A percentile compares a stretch with the other conserved stretches of the same genome.
These are phyloP conservation scores for Aquilaria yunnanensis DNA, from an alignment of 345 rosid genomes.

Conservation along the genomic window DNA sequence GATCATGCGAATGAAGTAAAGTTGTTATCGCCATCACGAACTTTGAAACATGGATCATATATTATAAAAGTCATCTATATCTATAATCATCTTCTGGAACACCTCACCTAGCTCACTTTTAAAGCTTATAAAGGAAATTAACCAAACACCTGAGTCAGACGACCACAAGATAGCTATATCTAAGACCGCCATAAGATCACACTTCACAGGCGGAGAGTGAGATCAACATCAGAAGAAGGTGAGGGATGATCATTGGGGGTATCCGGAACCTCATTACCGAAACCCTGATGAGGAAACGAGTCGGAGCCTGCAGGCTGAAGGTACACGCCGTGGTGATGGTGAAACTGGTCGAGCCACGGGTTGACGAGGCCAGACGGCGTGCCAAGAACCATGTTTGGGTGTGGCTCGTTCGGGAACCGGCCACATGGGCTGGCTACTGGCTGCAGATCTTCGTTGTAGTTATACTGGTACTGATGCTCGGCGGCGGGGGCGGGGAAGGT, in stretches of 20 bases:
- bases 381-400: not conserved
- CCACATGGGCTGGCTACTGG: not conserved
- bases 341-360: conserved; percentile 14
- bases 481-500: conserved; percentile 17
- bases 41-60: too few relatives aligned
- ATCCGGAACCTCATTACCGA: not conserved
- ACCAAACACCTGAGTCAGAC: too few relatives aligned
- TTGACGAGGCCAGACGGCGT: conserved; percentile 6
- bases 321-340: conserved; percentile 9
- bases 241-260: conserved; percentile 10
- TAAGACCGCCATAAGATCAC: too few relatives aligned
- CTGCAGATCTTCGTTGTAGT: not conserved
- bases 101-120: too few relatives aligned
- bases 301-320: not conserved
- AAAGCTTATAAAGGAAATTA: too few relatives aligned
- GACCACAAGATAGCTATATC: too few relatives aligned
- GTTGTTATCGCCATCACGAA: too few relatives aligned
- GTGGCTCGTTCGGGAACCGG: conserved; percentile 7
- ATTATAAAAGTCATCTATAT: too few relatives aligned
- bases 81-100: too few relatives aligned
- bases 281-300: conserved; percentile 4
- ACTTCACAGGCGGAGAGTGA: conserved; percentile 38
- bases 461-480: not conserved
- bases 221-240: conserved; percentile 16
- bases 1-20: too few relatives aligned